Base-by-base conservation (phyloP, 2,329 filamentous ascomycete genomes). In the Cucurbitaria berberidis region DNA sequence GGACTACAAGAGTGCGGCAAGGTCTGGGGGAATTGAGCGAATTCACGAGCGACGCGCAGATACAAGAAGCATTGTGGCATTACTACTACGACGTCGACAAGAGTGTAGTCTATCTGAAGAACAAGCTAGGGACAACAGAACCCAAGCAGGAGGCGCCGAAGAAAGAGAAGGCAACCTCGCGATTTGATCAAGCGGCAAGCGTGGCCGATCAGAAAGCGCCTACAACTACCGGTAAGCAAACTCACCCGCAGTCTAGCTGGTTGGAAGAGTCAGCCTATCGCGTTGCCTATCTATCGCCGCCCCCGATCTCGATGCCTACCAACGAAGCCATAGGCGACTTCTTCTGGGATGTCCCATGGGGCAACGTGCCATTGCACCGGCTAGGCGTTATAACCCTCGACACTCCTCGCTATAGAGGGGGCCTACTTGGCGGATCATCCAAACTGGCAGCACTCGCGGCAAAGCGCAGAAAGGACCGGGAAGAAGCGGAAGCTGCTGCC, bases 1-100 rank as follows among this genome's bases (percentile, higher is more conserved):
- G 87, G 45, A 91, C 88, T 0, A 79, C 82, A 34, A 81, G 87
- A 59, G 89, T 96, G 30, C 82, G 85, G 53, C 80, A 81, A 56
- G 82, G 83, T 8, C 79, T 96, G n/a, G 88, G 86, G 6, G 74
- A 78, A 13, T 43, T 55, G 84, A 56, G 81, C 88, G 64, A 83
- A 81, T 57, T 57, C 69, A 78, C 84, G n/a, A 81, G 84, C 5
- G 84, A 88, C 54, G 78, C 81, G 32, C 89, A 96, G 69, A 93
- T 97, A 57, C 86, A 96, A 72, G 93, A 98, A 56, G 85, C 93
- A 0, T 77, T 99, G 15, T 98, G 92, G 91, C 86, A 99, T 76
- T 97, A 97, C 75, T 98, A 93, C 74, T 98, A 93, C 72, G 93
- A 99, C 67, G 82, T 96, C 26, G 89, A 87, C 51, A 96, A 96